Evolutionary conservation across 352 stramenopile species (phyloP).

Genomic region (Phytophthora pluvialis): DNA sequence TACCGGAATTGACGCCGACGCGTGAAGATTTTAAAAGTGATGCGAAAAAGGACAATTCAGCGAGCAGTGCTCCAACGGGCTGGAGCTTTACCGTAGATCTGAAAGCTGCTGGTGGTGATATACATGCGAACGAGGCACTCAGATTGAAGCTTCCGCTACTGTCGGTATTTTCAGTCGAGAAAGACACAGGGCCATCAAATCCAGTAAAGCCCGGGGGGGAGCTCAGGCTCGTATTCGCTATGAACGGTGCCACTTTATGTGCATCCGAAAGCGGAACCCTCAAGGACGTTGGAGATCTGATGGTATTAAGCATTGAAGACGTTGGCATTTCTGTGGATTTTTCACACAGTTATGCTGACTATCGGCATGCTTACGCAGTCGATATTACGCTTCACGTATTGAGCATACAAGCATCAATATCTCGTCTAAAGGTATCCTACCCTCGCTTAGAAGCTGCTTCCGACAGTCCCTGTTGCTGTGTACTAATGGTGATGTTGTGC

Average conservation of each 20-base stretch:
- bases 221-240: slow-evolving; percentile 22
- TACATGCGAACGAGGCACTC: slow-evolving; percentile 42
- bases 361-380: slow-evolving; percentile 22
- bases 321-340: slow-evolving; percentile 26
- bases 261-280: slow-evolving; percentile 29
- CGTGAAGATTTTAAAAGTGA: not conserved
- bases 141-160: slow-evolving; percentile 29
- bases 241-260: slow-evolving; percentile 22
- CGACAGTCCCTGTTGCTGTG: not conserved
- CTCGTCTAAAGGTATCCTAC: slow-evolving; percentile 43
- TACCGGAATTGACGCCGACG: not conserved
- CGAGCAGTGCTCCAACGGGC: slow-evolving; percentile 18
- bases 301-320: slow-evolving; percentile 26
- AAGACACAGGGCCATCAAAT: slow-evolving; percentile 1
- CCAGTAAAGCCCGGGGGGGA: slow-evolving; percentile 21
- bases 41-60: not conserved
- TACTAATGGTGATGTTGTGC: slow-evolving; percentile 15
- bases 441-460: not conserved
- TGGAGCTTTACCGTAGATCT: slow-evolving; percentile 39
- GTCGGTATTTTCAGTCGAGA: slow-evolving; percentile 32
- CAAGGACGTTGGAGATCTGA: slow-evolving; percentile 22
- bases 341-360: slow-evolving; percentile 27
- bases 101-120: slow-evolving; percentile 29
- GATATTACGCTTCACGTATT: slow-evolving; percentile 30
- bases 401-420: slow-evolving; percentile 32